Evolutionary conservation across 352 stramenopile species (phyloP), one percentile per base, ranked within the genome.

Genomic region (Phytophthora ramorum): DNA sequence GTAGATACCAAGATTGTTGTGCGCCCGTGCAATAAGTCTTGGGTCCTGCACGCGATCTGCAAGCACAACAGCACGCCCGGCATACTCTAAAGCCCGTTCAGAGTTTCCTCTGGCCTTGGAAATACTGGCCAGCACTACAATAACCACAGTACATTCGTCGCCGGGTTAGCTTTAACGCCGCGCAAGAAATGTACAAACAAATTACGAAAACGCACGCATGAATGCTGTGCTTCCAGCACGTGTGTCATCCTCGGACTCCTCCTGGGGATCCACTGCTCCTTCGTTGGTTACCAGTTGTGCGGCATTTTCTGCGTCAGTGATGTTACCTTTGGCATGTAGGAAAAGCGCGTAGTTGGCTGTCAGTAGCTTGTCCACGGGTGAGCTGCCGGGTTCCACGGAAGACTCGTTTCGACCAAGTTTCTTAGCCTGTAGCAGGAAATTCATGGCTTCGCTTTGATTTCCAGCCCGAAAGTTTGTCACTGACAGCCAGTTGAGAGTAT

Each of bases 341-440:
- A 87, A 70, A 8, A 81, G 46, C 13, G 74, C 72, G 45, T 87
- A 83, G 56, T 90, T 87, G 5, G 47, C 77, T 2, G 63, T 65
- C 43, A 87, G 14, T 0, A 47, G 24, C 16, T 74, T 64, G n/a
- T 86, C 67, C 16, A 81, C 30, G 17, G 43, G 48, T 26, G 38
- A 20, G 3, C 4, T 28, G 13, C 4, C 51, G 20, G 41, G 22
- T 14, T 22, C 40, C 7, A 8, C 24, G n/a, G 12, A n/a, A 4
- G 24, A 9, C 17, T 61, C 38, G 13, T 59, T 44, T 34, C 63
- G 62, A 58, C 35, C 26, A n/a, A 54, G 49, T 47, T 73, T 69
- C 43, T 82, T 89, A 9, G 75, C 78, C 7, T 73, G 55, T 4
- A 87, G 48, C 2, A 90, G 41, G n/a, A 44, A 66, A 9, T 47